Percentiles rank a stretch among this genome's conserved stretches.
Evolutionary conservation across 306 rosid genomes (phyloP).

Genomic region (Cucumis melo): DNA sequence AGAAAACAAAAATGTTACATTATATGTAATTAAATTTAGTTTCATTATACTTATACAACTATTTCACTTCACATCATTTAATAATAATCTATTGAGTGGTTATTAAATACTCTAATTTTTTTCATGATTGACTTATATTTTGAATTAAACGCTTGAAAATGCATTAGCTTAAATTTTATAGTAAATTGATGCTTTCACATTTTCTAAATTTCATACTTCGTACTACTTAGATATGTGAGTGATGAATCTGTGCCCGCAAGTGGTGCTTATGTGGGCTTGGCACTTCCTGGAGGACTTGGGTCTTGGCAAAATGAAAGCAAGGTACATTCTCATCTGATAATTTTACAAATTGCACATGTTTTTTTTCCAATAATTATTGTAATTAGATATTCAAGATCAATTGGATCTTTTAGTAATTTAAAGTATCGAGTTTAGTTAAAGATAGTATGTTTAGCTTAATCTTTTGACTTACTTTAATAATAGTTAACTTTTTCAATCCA

Average conservation of each 20-base stretch:
- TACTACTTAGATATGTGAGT: conserved; percentile 27
- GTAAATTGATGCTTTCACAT: too few species aligned
- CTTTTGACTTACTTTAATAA: neutral
- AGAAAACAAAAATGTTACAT: neutral
- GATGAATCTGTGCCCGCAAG: conserved; percentile 31
- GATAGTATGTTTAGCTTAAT: neutral
- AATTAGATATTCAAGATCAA: neutral
- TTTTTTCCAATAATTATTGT: neutral
- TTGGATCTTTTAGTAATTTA: neutral
- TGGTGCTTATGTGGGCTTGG: conserved; percentile 69
- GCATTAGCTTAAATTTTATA: too few species aligned
- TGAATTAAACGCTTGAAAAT: too few species aligned
- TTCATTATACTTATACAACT: too few species aligned
- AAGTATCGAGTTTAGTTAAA: neutral
- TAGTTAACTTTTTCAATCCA: neutral
- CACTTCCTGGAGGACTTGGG: conserved; percentile 72
- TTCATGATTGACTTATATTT: too few species aligned
- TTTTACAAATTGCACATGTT: neutral
- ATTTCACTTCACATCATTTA: too few species aligned
- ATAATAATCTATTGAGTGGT: too few species aligned
- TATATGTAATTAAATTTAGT: too few species aligned
- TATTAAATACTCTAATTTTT: too few species aligned
- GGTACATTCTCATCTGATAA: conserved; percentile 7
- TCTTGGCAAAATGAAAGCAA: conserved; percentile 89
- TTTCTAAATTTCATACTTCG: neutral